Evolutionary conservation across 352 stramenopile species (phyloP).

Genomic region (Globisporangium ultimum): DNA sequence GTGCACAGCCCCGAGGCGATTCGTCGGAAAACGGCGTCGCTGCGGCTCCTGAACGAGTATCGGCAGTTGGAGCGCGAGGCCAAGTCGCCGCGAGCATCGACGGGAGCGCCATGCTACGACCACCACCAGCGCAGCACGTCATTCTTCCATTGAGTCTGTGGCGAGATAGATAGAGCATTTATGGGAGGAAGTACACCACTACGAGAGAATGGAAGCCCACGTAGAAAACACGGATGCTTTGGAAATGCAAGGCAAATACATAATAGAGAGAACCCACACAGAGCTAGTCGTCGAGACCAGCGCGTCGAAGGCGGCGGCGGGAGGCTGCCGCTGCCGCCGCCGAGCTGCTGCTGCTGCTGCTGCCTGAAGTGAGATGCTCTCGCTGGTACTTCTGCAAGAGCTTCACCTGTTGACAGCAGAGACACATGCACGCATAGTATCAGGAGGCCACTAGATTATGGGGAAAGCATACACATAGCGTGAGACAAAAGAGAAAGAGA

Average conservation of each 20-base stretch:
- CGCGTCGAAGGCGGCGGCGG: constrained; percentile 12
- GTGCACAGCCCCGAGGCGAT: constrained; percentile 59
- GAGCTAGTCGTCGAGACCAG: constrained; percentile 15
- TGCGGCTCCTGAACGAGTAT: constrained; percentile 67
- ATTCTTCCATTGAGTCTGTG: constrained; percentile 18
- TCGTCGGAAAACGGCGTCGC: constrained; percentile 54
- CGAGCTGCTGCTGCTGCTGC: constrained; percentile 3
- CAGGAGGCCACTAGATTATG: not conserved
- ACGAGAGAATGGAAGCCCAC: not conserved
- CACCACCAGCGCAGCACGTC: constrained; percentile 3
- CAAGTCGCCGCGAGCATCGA: constrained; percentile 8
- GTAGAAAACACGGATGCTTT: not conserved
- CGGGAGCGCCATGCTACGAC: not conserved
- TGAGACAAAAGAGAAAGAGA: not conserved
- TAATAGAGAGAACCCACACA: not conserved
- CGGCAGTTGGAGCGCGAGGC: constrained; percentile 53
- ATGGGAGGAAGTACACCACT: not conserved
- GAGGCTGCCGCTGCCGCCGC: constrained; percentile 21
- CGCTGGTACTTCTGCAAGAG: constrained; percentile 59
- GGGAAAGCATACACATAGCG: not conserved
- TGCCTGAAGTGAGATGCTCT: constrained; percentile 25
- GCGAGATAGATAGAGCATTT: too few relatives aligned
- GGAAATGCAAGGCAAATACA: not conserved
- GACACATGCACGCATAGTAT: not conserved
- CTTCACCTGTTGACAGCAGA: constrained; percentile 28